These are phyloP conservation scores for Monilinia aucupariae DNA, from an alignment of 2,329 filamentous ascomycete species.

Conservation along the genomic window DNA sequence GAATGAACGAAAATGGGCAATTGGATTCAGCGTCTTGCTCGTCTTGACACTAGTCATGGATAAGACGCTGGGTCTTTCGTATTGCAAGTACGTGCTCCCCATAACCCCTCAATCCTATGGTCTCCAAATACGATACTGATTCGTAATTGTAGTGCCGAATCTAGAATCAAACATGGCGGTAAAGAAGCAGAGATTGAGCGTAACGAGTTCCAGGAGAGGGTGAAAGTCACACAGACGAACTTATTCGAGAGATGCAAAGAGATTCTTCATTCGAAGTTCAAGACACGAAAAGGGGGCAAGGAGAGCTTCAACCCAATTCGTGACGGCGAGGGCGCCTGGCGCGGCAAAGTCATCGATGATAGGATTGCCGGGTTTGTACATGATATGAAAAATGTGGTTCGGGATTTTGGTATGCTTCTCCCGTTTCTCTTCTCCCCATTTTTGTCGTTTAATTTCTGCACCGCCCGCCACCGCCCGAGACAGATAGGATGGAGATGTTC, in stretches of 20 bases:
- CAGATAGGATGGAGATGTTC: background rate
- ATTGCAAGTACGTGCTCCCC: slow-evolving; percentile 18
- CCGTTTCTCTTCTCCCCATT: background rate
- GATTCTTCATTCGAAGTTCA: slow-evolving; percentile 35
- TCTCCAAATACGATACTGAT: slow-evolving; percentile 23
- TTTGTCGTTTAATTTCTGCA: background rate
- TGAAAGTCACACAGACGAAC: slow-evolving; percentile 30
- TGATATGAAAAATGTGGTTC: slow-evolving; percentile 26
- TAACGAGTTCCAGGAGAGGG: slow-evolving; percentile 24
- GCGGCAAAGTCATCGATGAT: slow-evolving; percentile 23
- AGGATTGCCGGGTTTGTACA: slow-evolving; percentile 26
- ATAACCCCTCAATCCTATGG: slow-evolving; percentile 19
- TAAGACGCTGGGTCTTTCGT: slow-evolving; percentile 25
- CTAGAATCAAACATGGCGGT: slow-evolving; percentile 21
- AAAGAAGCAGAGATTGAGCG: slow-evolving; percentile 25
- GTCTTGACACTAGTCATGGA: slow-evolving; percentile 31
- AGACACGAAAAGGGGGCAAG: slow-evolving; percentile 34
- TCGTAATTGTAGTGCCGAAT: slow-evolving; percentile 28
- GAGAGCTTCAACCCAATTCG: slow-evolving; percentile 34
- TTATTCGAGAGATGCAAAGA: slow-evolving; percentile 34
- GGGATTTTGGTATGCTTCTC: slow-evolving; percentile 29
- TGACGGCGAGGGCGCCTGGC: slow-evolving; percentile 31
- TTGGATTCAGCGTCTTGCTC: slow-evolving; percentile 32
- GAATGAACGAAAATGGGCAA: slow-evolving; percentile 33
- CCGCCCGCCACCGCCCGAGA: background rate